A percentile compares a stretch with the other conserved stretches of the same genome.
Conservation (phyloP, 2,329 filamentous ascomycete species). For the Emmonsiellopsis sp. region DNA sequence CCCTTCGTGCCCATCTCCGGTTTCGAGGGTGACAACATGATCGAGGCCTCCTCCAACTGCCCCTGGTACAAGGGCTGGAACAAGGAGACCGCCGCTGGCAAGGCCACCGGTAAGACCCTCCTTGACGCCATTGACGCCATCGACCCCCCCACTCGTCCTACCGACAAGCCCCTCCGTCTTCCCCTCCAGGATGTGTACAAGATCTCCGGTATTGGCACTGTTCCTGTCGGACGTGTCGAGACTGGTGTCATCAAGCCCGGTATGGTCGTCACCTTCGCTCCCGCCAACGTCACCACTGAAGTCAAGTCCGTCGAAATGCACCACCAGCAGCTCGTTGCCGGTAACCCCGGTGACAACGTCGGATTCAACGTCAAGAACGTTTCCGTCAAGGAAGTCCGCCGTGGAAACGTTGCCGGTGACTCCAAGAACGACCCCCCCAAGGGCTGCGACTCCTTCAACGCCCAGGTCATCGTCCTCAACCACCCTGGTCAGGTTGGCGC, state of each 20-base stretch:
- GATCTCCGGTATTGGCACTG: constrained; percentile 99
- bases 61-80: constrained; percentile 99
- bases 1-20: constrained; percentile 99
- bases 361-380: constrained; percentile 99
- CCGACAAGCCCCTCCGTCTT: constrained; percentile 99
- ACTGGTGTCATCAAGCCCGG: constrained; percentile 86
- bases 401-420: constrained; percentile 99
- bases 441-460: constrained; percentile 89
- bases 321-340: constrained; percentile 96
- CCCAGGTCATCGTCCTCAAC: constrained; percentile 99
- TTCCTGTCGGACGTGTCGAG: constrained; percentile 99
- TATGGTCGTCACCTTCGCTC: constrained; percentile 91
- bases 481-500: constrained; percentile 99
- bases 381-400: constrained; percentile 99
- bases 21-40: constrained; percentile 99
- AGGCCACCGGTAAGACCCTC: constrained; percentile 90
- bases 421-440: constrained; percentile 98
- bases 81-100: constrained; percentile 89
- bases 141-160: constrained; percentile 82
- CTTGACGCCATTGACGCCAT: constrained; percentile 98
- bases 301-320: constrained; percentile 99
- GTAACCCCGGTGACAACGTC: constrained; percentile 98
- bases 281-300: constrained; percentile 98
- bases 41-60: constrained; percentile 79
- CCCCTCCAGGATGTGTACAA: constrained; percentile 99